Conservation (phyloP, 441 rosid genomes). For the Syzygium syzygioides region DNA sequence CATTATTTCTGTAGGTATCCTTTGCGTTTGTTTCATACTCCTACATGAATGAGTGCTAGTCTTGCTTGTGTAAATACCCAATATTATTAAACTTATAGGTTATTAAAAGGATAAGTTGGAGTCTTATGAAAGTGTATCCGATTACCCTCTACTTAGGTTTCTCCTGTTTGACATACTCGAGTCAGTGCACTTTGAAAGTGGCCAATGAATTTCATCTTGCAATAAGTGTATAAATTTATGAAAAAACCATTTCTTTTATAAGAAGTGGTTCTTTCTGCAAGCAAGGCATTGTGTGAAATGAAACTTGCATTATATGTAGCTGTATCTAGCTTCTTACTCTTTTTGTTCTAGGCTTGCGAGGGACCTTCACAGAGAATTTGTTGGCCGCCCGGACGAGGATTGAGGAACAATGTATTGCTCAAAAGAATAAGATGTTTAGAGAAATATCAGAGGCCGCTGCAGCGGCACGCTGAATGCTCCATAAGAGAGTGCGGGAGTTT, state of each 20-base stretch:
- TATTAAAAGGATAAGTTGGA: background rate
- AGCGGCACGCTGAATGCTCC: constrained; percentile 50
- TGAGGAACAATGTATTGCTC: constrained; percentile 38
- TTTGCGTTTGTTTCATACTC: background rate
- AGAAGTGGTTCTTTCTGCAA: background rate
- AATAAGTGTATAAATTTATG: background rate
- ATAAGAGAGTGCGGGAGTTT: constrained; percentile 57
- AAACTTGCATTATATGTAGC: background rate
- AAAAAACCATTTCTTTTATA: background rate
- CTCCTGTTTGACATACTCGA: background rate
- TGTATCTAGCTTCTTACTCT: constrained; percentile 7
- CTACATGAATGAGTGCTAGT: background rate
- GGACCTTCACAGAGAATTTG: constrained; percentile 46
- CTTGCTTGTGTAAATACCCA: background rate
- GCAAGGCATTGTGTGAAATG: background rate
- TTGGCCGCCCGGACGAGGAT: constrained; percentile 46
- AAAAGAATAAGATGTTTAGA: constrained; percentile 39
- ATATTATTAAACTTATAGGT: background rate
- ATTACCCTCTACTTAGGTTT: background rate
- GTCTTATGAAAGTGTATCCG: background rate
- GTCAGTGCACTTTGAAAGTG: background rate
- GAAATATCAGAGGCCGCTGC: constrained; percentile 59
- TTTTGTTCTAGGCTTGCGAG: constrained; percentile 48
- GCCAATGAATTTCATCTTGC: background rate
- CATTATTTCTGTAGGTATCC: background rate